Conservation (phyloP, 345 rosid species). For the Excoecaria cochinchinensis region DNA sequence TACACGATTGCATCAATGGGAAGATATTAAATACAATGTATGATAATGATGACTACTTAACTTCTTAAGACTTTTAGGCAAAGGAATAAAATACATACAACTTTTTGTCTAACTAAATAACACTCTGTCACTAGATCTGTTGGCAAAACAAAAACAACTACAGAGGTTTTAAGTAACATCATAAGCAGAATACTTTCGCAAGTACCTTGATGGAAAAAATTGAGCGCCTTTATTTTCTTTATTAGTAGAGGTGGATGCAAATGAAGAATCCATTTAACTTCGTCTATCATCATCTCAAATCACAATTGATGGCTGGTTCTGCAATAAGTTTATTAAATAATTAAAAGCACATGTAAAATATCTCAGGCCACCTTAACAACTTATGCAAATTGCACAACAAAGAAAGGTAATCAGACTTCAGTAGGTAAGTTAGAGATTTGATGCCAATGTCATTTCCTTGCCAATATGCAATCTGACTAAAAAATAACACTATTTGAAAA, state of each 20-base stretch:
- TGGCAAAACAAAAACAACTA: constrained; percentile 26
- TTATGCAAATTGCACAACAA: neutral
- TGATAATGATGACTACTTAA: neutral
- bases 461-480: neutral
- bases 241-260: constrained; percentile 20
- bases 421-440: constrained; percentile 3
- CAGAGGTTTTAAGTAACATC: constrained; percentile 12
- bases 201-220: neutral
- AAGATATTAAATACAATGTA: neutral
- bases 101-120: constrained; percentile 30
- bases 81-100: constrained; percentile 35
- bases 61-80: neutral
- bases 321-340: constrained; percentile 29
- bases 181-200: constrained; percentile 12
- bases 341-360: neutral
- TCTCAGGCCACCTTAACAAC: neutral
- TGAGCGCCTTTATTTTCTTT: constrained; percentile 22
- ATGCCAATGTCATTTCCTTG: constrained; percentile 2
- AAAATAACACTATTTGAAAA: constrained; percentile 5
- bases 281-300: constrained; percentile 27
- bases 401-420: neutral
- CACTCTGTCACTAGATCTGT: constrained; percentile 22
- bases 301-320: constrained; percentile 26
- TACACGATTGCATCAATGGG: neutral
- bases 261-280: constrained; percentile 17